Evolutionary conservation across 805 yeast genomes (phyloP).

Genomic region (Candida succiphila): DNA sequence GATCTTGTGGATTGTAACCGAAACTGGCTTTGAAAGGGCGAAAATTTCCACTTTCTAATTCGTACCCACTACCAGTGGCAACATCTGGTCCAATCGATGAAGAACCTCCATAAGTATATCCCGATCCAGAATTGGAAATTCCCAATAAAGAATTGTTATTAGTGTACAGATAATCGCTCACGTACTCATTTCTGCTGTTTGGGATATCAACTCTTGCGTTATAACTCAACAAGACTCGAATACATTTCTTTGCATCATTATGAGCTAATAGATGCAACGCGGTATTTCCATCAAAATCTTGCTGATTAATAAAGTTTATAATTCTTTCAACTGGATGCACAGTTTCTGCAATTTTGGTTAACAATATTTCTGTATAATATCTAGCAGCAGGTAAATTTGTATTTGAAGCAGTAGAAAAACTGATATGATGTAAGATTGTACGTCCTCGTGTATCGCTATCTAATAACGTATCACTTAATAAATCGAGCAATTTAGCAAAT

Average conservation of each 20-base stretch:
- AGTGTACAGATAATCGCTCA: constrained; percentile 26
- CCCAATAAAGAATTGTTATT: constrained; percentile 3
- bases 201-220: constrained; percentile 44
- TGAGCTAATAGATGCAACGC: constrained; percentile 42
- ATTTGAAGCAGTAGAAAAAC: constrained; percentile 54
- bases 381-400: constrained; percentile 70
- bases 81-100: too few species aligned
- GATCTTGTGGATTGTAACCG: background rate
- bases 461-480: constrained; percentile 67
- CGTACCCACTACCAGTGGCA: too few species aligned
- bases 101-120: background rate
- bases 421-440: constrained; percentile 82
- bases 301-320: constrained; percentile 44
- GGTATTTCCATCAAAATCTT: constrained; percentile 49
- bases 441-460: constrained; percentile 65
- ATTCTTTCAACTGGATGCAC: constrained; percentile 52
- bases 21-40: constrained; percentile 13
- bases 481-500: constrained; percentile 68
- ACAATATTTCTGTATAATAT: constrained; percentile 69
- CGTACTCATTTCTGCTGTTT: constrained; percentile 34
- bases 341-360: constrained; percentile 59
- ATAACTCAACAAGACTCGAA: constrained; percentile 32
- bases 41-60: constrained; percentile 1
- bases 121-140: background rate
- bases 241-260: constrained; percentile 34